phyloP scores from a whole-genome alignment of 1,284 basidiomycete genomes.

The Vanrija sp. region DNA sequence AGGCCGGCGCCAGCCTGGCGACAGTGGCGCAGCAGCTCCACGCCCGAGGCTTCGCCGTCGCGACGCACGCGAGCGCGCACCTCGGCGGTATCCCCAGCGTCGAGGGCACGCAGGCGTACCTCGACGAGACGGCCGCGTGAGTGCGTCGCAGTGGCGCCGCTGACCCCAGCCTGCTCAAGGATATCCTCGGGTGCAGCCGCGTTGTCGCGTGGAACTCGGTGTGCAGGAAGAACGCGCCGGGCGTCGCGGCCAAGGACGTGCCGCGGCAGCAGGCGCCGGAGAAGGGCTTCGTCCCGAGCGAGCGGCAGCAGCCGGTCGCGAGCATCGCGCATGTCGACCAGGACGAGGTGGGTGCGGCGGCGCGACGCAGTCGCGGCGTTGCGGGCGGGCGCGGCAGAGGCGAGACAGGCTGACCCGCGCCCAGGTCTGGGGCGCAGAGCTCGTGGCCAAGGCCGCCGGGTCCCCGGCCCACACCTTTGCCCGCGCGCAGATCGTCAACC shows the following conservation, averaged over 20 bases:
- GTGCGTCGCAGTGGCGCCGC: not conserved
- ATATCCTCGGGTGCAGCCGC: conserved; percentile 23
- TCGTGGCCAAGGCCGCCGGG: conserved; percentile 18
- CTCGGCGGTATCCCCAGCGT: conserved; percentile 18
- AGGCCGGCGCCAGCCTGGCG: not conserved
- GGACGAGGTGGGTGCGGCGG: conserved; percentile 21
- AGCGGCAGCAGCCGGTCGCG: conserved; percentile 26
- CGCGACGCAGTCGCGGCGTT: not conserved
- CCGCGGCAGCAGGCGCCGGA: conserved; percentile 24
- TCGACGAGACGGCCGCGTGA: conserved; percentile 28
- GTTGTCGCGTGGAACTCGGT: conserved; percentile 41
- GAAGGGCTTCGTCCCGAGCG: conserved; percentile 23
- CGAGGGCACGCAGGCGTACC: conserved; percentile 28
- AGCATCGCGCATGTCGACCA: conserved; percentile 39
- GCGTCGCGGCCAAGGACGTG: conserved; percentile 18
- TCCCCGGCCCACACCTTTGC: conserved; percentile 8
- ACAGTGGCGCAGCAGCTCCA: conserved; percentile 21
- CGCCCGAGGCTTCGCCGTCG: conserved; percentile 26
- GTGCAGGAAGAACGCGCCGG: conserved; percentile 17
- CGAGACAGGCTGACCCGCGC: not conserved
- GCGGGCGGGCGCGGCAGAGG: not conserved
- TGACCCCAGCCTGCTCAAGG: conserved; percentile 18
- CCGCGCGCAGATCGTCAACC: conserved; percentile 27
- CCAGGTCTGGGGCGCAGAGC: conserved; percentile 28
- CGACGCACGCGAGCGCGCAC: conserved; percentile 18